Evolutionary conservation across 495 filamentous ascomycete species (phyloP).

Genomic region (Usnea hakonensis): DNA sequence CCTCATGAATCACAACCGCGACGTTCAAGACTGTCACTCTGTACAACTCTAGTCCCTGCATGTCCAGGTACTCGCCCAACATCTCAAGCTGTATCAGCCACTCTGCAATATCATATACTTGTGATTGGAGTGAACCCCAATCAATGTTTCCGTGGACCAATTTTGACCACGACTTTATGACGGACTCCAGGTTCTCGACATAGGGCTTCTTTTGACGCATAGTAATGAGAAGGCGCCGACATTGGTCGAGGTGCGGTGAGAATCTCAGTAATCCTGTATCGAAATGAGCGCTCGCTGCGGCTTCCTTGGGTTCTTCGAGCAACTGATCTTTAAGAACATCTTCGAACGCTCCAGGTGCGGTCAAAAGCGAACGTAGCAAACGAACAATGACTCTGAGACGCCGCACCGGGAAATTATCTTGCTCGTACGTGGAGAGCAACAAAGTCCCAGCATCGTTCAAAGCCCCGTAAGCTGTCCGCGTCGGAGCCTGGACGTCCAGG

Average conservation of each 20-base stretch:
- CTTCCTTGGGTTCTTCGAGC: slow-evolving; percentile 31
- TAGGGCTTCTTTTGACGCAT: slow-evolving; percentile 47
- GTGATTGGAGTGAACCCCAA: slow-evolving; percentile 42
- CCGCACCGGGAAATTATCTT: slow-evolving; percentile 37
- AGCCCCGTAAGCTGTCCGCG: neutral
- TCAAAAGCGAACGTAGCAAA: slow-evolving; percentile 33
- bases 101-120: slow-evolving; percentile 54
- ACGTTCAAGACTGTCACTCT: slow-evolving; percentile 41
- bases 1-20: slow-evolving; percentile 43
- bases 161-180: slow-evolving; percentile 44
- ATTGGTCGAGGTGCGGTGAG: slow-evolving; percentile 50
- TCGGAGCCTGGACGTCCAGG: neutral
- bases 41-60: slow-evolving; percentile 53
- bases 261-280: slow-evolving; percentile 51
- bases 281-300: slow-evolving; percentile 31
- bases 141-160: slow-evolving; percentile 43
- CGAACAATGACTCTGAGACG: slow-evolving; percentile 39
- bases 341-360: neutral
- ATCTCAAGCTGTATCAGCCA: slow-evolving; percentile 57
- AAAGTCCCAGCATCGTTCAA: slow-evolving; percentile 27
- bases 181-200: slow-evolving; percentile 40
- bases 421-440: slow-evolving; percentile 38
- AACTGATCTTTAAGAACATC: slow-evolving; percentile 15
- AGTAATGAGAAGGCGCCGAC: slow-evolving; percentile 44
- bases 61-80: slow-evolving; percentile 68